These are phyloP conservation scores for Colletotrichum lindemuthianum DNA, from an alignment of 2,329 filamentous ascomycete species.

Conservation along the genomic window DNA sequence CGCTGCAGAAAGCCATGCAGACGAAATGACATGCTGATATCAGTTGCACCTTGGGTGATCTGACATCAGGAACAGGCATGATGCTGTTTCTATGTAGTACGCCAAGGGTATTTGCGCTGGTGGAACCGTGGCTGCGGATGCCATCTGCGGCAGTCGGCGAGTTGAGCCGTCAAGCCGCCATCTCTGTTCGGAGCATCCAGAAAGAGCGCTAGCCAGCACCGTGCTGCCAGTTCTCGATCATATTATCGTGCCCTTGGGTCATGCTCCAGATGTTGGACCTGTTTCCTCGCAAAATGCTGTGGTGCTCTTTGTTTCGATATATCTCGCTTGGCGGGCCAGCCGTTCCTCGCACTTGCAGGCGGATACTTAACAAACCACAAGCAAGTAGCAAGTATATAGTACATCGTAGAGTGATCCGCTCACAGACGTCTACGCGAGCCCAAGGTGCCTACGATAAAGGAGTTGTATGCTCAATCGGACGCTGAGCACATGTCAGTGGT, in stretches of 20 bases:
- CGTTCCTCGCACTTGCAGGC: constrained; percentile 15
- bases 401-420: too few relatives aligned
- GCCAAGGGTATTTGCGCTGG: constrained; percentile 20
- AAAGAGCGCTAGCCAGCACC: constrained; percentile 8
- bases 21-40: constrained; percentile 33
- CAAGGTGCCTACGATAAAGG: too few relatives aligned
- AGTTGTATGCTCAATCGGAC: too few relatives aligned
- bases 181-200: neutral
- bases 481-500: too few relatives aligned
- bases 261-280: constrained; percentile 13
- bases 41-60: constrained; percentile 30
- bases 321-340: constrained; percentile 25
- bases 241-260: constrained; percentile 9
- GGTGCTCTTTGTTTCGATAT: constrained; percentile 10
- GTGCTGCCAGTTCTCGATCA: constrained; percentile 5
- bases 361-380: neutral
- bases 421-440: too few relatives aligned
- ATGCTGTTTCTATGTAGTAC: constrained; percentile 27
- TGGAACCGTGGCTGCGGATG: constrained; percentile 26
- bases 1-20: constrained; percentile 4
- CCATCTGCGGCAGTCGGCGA: constrained; percentile 32
- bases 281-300: constrained; percentile 14
- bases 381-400: too few relatives aligned
- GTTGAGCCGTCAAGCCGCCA: constrained; percentile 28
- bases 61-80: constrained; percentile 33